Percentiles rank a stretch among this genome's conserved stretches.
Conservation (phyloP, 345 rosid genomes). For the Gynandropsis gynandra region DNA sequence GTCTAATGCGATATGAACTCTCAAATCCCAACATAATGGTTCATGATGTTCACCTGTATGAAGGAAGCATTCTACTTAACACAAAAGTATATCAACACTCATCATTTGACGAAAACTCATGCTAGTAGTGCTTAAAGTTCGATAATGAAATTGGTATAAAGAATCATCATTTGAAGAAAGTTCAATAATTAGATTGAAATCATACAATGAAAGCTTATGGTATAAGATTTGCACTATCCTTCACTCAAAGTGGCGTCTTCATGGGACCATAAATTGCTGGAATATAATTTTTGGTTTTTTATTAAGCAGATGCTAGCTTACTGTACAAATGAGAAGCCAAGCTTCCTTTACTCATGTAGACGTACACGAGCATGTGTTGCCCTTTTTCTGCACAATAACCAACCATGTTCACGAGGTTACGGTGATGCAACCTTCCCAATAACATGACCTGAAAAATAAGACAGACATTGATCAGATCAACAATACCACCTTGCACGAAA, state of each 20-base stretch:
- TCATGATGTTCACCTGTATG: conserved; percentile 53
- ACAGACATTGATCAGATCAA: not conserved
- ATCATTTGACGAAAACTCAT: not conserved
- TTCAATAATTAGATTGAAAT: too few species aligned
- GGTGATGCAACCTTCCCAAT: conserved; percentile 93
- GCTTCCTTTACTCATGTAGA: conserved; percentile 96
- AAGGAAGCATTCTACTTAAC: conserved; percentile 2
- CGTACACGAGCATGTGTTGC: conserved; percentile 89
- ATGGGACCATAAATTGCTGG: too few species aligned
- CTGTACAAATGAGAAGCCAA: conserved; percentile 89
- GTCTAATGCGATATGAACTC: conserved; percentile 78
- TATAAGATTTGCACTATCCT: too few species aligned
- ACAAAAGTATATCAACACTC: not conserved
- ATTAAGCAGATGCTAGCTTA: conserved; percentile 30
- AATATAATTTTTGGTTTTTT: not conserved
- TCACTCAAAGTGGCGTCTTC: too few species aligned
- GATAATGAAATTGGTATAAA: too few species aligned
- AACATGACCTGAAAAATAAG: conserved; percentile 62
- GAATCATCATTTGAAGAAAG: not conserved
- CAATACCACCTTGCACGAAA: not conserved
- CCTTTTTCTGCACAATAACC: conserved; percentile 98
- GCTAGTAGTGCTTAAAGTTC: too few species aligned
- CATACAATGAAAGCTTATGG: too few species aligned
- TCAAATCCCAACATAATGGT: conserved; percentile 73
- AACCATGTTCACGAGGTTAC: conserved; percentile 88